Evolutionary conservation across 2,329 filamentous ascomycete genomes (phyloP), one percentile per base, ranked within the genome.

Genomic region (Colletotrichum brevisporum): DNA sequence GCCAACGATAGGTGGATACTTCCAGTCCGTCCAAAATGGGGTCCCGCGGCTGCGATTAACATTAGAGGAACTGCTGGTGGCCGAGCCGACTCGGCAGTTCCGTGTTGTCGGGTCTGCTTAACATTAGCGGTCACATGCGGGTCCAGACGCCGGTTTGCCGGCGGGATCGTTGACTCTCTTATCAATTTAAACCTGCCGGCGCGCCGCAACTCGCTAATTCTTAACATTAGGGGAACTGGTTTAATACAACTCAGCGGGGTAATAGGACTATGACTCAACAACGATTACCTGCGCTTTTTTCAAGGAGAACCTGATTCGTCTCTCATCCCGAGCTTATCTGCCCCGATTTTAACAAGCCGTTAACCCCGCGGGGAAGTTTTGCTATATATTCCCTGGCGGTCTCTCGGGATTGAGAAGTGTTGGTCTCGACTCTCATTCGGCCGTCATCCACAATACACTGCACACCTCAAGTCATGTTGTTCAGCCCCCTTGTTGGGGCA

Each of bases 401-500:
- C n/a, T 47, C 21, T 18, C 10, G 16, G 13, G 13, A 31, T 36
- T 10, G 31, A 36, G 3, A 10, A 36, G 31, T 6, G 31, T 3
- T 36, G 10, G 31, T 12, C 9, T 36, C 31, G 8, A 36, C 31
- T 10, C 8, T 36, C 31, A 9, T 36, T 8, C 31, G 10, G 31
- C 31, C 31, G 6, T 2, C 31, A 10, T 10, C 31, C 10, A 36
- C 31, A 10, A 2, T 8, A 36, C 10, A 36, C 9, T 10, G 10
- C 27, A 39, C 21, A 43, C 24, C 39, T 18, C 27, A 68, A 36
- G 31, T 15, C 18, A 74, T 75, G 73, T 39, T 73, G 5, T 53
- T 74, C 55, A 70, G 67, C 16, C 74, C 73, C 4, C 12, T 52
- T 5, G 13, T 72, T 16, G 43, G 68, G 43, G 43, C 59, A 5